phyloP scores from a whole-genome alignment of 2,329 filamentous ascomycete species.

The Calonectria pseudoturangicola region DNA sequence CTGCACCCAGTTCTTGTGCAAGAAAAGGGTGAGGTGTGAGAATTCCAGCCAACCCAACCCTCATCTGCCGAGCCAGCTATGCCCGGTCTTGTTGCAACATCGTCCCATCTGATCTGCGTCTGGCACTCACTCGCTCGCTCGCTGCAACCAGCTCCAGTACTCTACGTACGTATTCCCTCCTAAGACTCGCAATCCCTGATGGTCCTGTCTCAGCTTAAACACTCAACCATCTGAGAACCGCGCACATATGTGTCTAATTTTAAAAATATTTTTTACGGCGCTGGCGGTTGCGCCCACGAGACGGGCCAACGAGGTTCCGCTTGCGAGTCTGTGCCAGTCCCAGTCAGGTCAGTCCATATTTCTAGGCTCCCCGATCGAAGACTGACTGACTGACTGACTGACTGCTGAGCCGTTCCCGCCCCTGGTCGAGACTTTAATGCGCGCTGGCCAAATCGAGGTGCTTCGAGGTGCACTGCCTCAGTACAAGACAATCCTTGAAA shows the following conservation, averaged over 20 bases:
- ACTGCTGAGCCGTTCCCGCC: slow-evolving; percentile 35
- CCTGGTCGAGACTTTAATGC: slow-evolving; percentile 23
- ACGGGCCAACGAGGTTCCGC: slow-evolving; percentile 14
- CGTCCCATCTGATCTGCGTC: slow-evolving; percentile 31
- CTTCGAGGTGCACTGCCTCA: slow-evolving; percentile 31
- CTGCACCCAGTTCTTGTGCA: slow-evolving; percentile 15
- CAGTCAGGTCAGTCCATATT: slow-evolving; percentile 2
- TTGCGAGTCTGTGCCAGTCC: slow-evolving; percentile 24
- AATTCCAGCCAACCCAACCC: slow-evolving; percentile 21
- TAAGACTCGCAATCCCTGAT: slow-evolving; percentile 21
- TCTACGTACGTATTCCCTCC: slow-evolving; percentile 22
- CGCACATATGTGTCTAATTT: slow-evolving; percentile 30
- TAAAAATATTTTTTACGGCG: slow-evolving; percentile 16
- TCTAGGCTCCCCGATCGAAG: slow-evolving; percentile 25
- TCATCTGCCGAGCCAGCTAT: slow-evolving; percentile 18
- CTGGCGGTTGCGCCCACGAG: slow-evolving; percentile 30
- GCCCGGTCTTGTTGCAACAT: slow-evolving; percentile 9
- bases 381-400: slow-evolving; percentile 27
- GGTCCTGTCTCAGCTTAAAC: slow-evolving; percentile 29
- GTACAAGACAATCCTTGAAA: neutral
- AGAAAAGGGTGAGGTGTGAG: slow-evolving; percentile 13
- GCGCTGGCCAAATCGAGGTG: slow-evolving; percentile 20
- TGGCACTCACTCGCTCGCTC: slow-evolving; percentile 9
- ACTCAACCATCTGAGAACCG: slow-evolving; percentile 7
- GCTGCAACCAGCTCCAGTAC: slow-evolving; percentile 19